Evolutionary conservation across 768 basidiomycete species (phyloP).

Genomic region (Boletus insuetus): DNA sequence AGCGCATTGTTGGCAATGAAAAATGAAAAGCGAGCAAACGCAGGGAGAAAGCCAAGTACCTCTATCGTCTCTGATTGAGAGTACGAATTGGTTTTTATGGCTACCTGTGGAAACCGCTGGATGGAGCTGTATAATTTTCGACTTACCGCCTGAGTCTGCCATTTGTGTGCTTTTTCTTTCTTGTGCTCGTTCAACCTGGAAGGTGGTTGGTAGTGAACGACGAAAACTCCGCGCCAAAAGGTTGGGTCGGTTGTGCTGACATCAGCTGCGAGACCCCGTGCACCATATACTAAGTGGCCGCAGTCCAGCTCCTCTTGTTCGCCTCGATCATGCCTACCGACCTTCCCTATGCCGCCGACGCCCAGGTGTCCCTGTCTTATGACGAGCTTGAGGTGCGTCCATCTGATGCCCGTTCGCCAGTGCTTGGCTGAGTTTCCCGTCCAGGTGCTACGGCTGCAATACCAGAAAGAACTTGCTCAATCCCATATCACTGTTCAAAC

Average conservation of each 20-base stretch:
- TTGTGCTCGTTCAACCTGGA: slow-evolving; percentile 9
- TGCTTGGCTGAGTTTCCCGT: neutral
- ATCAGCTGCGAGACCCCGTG: slow-evolving; percentile 23
- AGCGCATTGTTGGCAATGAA: slow-evolving; percentile 53
- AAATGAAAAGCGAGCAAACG: slow-evolving; percentile 27
- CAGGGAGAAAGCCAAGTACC: slow-evolving; percentile 34
- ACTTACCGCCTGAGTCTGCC: slow-evolving; percentile 61
- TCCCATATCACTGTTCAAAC: slow-evolving; percentile 90
- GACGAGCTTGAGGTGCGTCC: slow-evolving; percentile 83
- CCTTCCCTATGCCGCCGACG: slow-evolving; percentile 94
- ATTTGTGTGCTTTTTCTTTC: slow-evolving; percentile 29
- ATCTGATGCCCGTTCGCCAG: neutral
- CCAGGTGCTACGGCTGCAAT: slow-evolving; percentile 83
- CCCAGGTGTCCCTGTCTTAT: slow-evolving; percentile 80
- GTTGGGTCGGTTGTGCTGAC: slow-evolving; percentile 17
- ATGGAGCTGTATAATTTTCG: slow-evolving; percentile 9
- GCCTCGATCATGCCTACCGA: slow-evolving; percentile 62
- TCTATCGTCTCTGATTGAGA: slow-evolving; percentile 33
- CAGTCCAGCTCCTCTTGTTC: slow-evolving; percentile 13
- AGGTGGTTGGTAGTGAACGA: slow-evolving; percentile 26
- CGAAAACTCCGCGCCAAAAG: slow-evolving; percentile 17
- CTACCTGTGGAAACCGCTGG: slow-evolving; percentile 27
- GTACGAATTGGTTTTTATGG: slow-evolving; percentile 29
- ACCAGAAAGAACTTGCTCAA: slow-evolving; percentile 82
- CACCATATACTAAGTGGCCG: slow-evolving; percentile 12